Evolutionary conservation across 345 rosid species (phyloP).

Genomic region (Hypericum androsaemum): DNA sequence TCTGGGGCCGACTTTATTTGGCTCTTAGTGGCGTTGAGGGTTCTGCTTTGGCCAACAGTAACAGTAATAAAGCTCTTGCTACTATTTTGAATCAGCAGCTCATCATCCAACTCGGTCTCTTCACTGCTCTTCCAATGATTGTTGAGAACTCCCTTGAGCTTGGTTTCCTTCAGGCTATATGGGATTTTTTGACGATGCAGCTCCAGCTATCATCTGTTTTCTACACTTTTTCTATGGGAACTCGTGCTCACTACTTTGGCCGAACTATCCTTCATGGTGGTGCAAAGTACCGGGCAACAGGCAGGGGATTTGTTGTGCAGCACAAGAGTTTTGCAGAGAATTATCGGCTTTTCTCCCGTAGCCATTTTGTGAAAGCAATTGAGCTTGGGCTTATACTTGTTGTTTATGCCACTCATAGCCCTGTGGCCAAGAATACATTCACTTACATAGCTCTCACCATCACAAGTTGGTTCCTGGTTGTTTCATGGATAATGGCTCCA

Average conservation of each 20-base stretch:
- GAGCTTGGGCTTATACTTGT: conserved; percentile 75
- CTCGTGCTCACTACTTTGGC: conserved; percentile 91
- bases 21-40: conserved; percentile 90
- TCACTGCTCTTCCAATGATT: conserved; percentile 96
- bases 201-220: conserved; percentile 91
- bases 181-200: conserved; percentile 97
- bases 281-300: conserved; percentile 95
- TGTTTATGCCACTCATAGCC: conserved; percentile 71
- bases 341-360: conserved; percentile 75
- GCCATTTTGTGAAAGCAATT: conserved; percentile 79
- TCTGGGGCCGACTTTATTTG: conserved; percentile 92
- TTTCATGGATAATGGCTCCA: conserved; percentile 78
- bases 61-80: conserved; percentile 44
- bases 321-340: conserved; percentile 90
- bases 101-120: conserved; percentile 75
- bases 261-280: conserved; percentile 96
- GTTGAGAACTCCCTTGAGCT: conserved; percentile 91
- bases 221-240: conserved; percentile 96
- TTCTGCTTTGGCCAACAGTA: conserved; percentile 41
- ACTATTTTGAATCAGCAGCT: conserved; percentile 82
- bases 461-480: conserved; percentile 79
- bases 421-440: conserved; percentile 60
- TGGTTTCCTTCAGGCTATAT: conserved; percentile 81
- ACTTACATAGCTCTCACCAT: conserved; percentile 78
- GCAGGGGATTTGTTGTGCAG: conserved; percentile 92